These are phyloP conservation scores for Iberis pinnata DNA, from an alignment of 345 rosid species.

Conservation along the genomic window DNA sequence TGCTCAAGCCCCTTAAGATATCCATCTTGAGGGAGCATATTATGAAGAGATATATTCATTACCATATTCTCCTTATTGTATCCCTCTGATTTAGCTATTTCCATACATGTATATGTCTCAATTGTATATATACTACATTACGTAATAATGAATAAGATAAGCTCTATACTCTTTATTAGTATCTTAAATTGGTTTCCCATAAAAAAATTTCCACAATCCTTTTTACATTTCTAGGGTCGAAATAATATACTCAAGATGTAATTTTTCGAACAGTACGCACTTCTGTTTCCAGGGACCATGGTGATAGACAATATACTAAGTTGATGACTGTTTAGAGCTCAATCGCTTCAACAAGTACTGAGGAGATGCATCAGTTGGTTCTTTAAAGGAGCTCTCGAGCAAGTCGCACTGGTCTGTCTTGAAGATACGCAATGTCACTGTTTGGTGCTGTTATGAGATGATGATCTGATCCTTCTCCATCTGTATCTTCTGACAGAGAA, in stretches of 20 bases:
- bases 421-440: slow-evolving; percentile 57
- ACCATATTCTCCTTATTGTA: no score
- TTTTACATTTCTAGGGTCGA: slow-evolving; percentile 24
- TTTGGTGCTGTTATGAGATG: slow-evolving; percentile 61
- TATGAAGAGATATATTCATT: no score
- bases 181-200: slow-evolving; percentile 19
- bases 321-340: slow-evolving; percentile 18
- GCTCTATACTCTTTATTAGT: no score
- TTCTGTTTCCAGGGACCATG: slow-evolving; percentile 3
- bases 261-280: slow-evolving; percentile 9
- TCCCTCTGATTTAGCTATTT: no score
- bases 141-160: no score
- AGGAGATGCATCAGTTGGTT: slow-evolving; percentile 21
- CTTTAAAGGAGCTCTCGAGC: slow-evolving; percentile 40
- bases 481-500: slow-evolving; percentile 45
- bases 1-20: neutral
- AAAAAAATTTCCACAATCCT: neutral
- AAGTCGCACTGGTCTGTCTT: slow-evolving; percentile 58
- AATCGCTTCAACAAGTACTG: slow-evolving; percentile 18
- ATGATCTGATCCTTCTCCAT: slow-evolving; percentile 63
- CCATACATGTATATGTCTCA: no score
- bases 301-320: neutral
- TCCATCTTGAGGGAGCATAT: neutral
- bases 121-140: no score
- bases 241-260: slow-evolving; percentile 17